Percentiles rank a stretch among this genome's conserved stretches.
These are phyloP conservation scores for Trichophyton schoenleinii DNA, from an alignment of 2,329 filamentous ascomycete species.

Conservation along the genomic window DNA sequence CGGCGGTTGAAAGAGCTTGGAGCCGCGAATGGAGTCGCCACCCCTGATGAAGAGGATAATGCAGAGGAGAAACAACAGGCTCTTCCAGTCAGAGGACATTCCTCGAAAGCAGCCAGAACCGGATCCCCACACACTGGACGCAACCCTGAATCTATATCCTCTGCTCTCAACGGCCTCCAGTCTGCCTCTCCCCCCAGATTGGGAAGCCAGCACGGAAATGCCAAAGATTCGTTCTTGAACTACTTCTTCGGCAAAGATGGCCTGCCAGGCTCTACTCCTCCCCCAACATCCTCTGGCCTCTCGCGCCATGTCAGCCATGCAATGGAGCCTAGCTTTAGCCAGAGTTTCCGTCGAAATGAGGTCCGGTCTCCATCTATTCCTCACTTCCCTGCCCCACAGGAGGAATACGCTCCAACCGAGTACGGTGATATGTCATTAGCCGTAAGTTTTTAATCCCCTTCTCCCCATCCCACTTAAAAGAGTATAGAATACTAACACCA, in stretches of 20 bases:
- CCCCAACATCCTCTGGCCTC: slow-evolving; percentile 21
- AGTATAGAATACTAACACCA: slow-evolving; percentile 15
- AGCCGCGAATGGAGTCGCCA: slow-evolving; percentile 58
- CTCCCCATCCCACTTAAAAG: slow-evolving; percentile 13
- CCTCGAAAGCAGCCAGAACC: slow-evolving; percentile 54
- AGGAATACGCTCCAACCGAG: slow-evolving; percentile 30
- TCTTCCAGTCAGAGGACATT: slow-evolving; percentile 49
- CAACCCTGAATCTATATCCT: slow-evolving; percentile 50
- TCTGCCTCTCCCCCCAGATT: slow-evolving; percentile 52
- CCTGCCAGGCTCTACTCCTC: slow-evolving; percentile 38
- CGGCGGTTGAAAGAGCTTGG: slow-evolving; percentile 72
- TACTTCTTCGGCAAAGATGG: slow-evolving; percentile 99
- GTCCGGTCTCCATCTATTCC: slow-evolving; percentile 33
- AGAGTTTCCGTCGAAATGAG: slow-evolving; percentile 63
- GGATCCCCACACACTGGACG: slow-evolving; percentile 66
- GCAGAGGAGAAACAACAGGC: slow-evolving; percentile 28
- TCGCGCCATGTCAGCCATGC: slow-evolving; percentile 64
- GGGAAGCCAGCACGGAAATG: slow-evolving; percentile 47
- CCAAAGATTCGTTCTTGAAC: slow-evolving; percentile 85
- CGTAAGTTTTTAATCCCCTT: slow-evolving; percentile 29
- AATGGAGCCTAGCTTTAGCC: slow-evolving; percentile 67
- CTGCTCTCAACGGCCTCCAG: slow-evolving; percentile 51
- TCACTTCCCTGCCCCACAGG: slow-evolving; percentile 31
- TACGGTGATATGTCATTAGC: slow-evolving; percentile 30
- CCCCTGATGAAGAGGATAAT: slow-evolving; percentile 49